A percentile compares a stretch with the other conserved stretches of the same genome.
Conservation (phyloP, 805 yeast genomes). For the Candida rishiriensis region DNA sequence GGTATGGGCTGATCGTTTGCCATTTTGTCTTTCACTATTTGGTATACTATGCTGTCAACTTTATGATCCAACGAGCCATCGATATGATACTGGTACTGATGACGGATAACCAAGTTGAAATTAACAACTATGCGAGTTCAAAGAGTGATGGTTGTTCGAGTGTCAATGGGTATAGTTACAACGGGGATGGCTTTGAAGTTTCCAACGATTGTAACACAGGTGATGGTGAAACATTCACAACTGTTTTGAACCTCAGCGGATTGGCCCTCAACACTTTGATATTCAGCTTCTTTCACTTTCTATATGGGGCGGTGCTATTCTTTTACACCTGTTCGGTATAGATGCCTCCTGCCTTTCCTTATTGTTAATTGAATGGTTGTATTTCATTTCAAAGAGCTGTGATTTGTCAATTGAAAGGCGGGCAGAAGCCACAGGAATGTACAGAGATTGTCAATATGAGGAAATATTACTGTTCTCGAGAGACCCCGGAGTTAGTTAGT, state of each 20-base stretch:
- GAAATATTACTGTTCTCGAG: too few species aligned
- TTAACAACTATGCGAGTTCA: slow-evolving; percentile 11
- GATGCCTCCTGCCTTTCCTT: too few species aligned
- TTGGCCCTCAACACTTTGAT: slow-evolving; percentile 17
- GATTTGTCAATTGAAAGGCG: too few species aligned
- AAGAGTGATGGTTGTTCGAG: not conserved
- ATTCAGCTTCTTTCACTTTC: slow-evolving; percentile 18
- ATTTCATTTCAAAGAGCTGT: not conserved
- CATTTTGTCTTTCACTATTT: slow-evolving; percentile 20
- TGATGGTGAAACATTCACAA: slow-evolving; percentile 17
- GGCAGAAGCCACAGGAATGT: too few species aligned
- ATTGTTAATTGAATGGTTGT: not conserved
- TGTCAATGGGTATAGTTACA: not conserved
- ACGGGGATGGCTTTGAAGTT: slow-evolving; percentile 2
- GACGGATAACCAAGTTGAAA: slow-evolving; percentile 12
- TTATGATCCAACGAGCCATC: slow-evolving; percentile 16
- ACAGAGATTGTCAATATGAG: too few species aligned
- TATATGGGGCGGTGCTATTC: slow-evolving; percentile 14
- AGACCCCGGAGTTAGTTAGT: too few species aligned
- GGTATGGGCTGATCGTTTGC: slow-evolving; percentile 10
- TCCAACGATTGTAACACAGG: slow-evolving; percentile 11
- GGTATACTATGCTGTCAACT: slow-evolving; percentile 15
- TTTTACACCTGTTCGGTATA: slow-evolving; percentile 10
- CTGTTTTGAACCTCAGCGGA: slow-evolving; percentile 13
- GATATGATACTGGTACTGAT: slow-evolving; percentile 11